Conservation (phyloP, 495 filamentous ascomycete genomes). For the Penicillium nucicola region DNA sequence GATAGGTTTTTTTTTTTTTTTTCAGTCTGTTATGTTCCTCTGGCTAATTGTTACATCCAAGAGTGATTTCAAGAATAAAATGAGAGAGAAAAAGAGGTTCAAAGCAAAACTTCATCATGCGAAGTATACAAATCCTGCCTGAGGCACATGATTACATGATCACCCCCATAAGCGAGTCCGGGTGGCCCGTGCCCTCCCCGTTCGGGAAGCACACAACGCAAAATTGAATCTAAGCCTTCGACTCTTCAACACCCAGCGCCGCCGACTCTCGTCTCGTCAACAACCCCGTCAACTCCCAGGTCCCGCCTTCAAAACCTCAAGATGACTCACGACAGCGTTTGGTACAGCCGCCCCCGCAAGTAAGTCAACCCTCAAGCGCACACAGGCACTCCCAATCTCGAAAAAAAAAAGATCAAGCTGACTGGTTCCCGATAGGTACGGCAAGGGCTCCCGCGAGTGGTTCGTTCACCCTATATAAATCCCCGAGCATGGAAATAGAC, state of each 20-base stretch:
- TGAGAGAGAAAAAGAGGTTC: too few species aligned
- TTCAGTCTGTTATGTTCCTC: too few species aligned
- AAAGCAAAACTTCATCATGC: too few species aligned
- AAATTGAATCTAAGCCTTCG: conserved; percentile 36
- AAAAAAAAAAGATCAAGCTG: conserved; percentile 10
- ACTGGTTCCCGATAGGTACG: conserved; percentile 44
- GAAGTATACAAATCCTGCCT: background rate
- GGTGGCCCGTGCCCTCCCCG: conserved; percentile 30
- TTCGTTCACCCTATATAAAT: conserved; percentile 40
- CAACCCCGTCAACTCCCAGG: conserved; percentile 38
- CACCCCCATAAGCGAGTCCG: conserved; percentile 27
- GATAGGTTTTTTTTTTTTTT: too few species aligned
- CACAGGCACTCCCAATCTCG: background rate
- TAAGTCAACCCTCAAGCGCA: conserved; percentile 43
- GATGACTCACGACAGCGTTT: conserved; percentile 99
- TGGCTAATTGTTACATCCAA: too few species aligned
- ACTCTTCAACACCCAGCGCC: conserved; percentile 39
- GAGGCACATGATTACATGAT: conserved; percentile 8
- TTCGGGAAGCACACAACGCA: conserved; percentile 40
- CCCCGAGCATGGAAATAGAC: conserved; percentile 11
- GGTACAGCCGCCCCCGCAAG: conserved; percentile 94
- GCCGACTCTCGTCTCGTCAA: conserved; percentile 36
- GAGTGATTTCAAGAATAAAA: too few species aligned
- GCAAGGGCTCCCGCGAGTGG: conserved; percentile 91
- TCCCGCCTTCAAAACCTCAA: conserved; percentile 46